A percentile compares a stretch with the other conserved stretches of the same genome.
Conservation (phyloP, 352 stramenopile genomes). For the Pythium aphanidermatum region DNA sequence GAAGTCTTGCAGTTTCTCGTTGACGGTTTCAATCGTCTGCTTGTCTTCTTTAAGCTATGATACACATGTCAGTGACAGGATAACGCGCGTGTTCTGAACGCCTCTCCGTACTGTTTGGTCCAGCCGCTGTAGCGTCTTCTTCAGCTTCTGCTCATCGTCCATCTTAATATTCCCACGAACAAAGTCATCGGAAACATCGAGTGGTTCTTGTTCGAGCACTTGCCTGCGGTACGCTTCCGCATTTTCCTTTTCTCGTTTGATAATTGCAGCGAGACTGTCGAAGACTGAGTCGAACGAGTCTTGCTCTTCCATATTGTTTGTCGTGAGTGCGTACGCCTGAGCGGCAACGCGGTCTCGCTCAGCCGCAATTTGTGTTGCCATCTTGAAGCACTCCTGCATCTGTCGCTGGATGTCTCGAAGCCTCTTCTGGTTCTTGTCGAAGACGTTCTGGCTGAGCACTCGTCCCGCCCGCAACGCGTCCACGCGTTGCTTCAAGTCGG, state of each 20-base stretch:
- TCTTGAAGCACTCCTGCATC: constrained; percentile 70
- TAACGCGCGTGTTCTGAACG: background rate
- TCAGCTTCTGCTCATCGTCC: constrained; percentile 70
- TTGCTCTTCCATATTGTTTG: constrained; percentile 70
- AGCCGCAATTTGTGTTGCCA: constrained; percentile 62
- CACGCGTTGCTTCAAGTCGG: constrained; percentile 41
- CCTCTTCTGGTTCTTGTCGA: constrained; percentile 75
- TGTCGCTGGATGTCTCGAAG: constrained; percentile 68
- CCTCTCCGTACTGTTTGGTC: constrained; percentile 63
- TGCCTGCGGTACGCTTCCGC: constrained; percentile 75
- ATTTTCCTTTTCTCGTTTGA: constrained; percentile 68
- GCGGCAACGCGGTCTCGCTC: constrained; percentile 65
- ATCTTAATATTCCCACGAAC: constrained; percentile 69
- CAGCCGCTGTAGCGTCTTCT: constrained; percentile 52
- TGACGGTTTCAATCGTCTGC: constrained; percentile 59
- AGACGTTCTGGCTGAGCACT: constrained; percentile 63
- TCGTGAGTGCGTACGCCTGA: constrained; percentile 58
- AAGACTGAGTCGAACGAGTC: constrained; percentile 72
- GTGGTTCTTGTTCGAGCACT: constrained; percentile 61
- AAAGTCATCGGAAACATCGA: constrained; percentile 65
- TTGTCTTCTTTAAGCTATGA: constrained; percentile 62
- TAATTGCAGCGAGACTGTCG: constrained; percentile 59
- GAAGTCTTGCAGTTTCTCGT: constrained; percentile 66
- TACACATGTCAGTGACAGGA: background rate
- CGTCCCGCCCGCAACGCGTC: constrained; percentile 60